phyloP scores from a whole-genome alignment of 2,329 filamentous ascomycete genomes.

The Gremmenia infestans region DNA sequence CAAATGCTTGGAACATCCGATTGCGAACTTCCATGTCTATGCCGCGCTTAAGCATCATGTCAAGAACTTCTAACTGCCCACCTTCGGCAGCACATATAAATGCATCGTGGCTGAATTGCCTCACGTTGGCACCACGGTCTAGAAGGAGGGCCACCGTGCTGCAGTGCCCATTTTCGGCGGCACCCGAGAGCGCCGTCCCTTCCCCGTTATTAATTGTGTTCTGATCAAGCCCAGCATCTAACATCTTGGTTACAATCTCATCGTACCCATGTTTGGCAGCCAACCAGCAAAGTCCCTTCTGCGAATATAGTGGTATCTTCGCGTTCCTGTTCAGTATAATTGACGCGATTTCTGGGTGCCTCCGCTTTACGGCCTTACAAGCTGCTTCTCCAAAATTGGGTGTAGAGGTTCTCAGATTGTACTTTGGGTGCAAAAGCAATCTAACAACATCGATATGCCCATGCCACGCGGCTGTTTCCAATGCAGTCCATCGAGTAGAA shows the following conservation, averaged over 20 bases:
- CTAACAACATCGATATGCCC: not conserved
- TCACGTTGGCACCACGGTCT: not conserved
- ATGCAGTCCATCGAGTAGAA: not conserved
- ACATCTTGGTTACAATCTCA: not conserved
- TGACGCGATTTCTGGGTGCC: not conserved
- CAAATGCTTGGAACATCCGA: not conserved
- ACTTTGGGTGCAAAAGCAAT: not conserved
- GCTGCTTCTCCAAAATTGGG: not conserved
- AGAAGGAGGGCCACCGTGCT: constrained; percentile 1
- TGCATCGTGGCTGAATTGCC: not conserved
- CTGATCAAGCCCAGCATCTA: not conserved
- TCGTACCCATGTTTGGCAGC: not conserved
- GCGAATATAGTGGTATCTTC: not conserved
- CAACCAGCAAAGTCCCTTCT: not conserved
- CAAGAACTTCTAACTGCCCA: not conserved
- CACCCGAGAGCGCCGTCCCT: not conserved
- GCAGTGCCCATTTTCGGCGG: not conserved
- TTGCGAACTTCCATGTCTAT: not conserved
- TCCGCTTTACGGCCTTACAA: not conserved
- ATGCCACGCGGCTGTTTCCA: not conserved
- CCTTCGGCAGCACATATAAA: not conserved
- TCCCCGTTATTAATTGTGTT: not conserved
- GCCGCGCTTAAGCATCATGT: not conserved
- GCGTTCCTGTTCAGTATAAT: not conserved
- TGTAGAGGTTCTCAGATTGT: not conserved